Base-by-base conservation (phyloP, 2,329 filamentous ascomycete genomes). In the Alternaria ethzedia region DNA sequence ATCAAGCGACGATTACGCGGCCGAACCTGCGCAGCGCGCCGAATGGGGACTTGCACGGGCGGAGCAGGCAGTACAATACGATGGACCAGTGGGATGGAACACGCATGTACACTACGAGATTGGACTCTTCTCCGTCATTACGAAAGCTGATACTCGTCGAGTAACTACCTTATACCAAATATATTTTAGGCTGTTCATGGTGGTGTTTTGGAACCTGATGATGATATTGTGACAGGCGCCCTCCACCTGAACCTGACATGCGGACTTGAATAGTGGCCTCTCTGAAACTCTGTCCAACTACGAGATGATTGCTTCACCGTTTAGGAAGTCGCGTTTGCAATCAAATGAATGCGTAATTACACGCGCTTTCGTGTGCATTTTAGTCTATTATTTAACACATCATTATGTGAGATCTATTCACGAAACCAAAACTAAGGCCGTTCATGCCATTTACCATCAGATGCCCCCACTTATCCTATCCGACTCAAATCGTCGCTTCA, bases 81-180 rank as follows among this genome's bases (percentile, higher is more conserved):
- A 43, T 26, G 44, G 52, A 3, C 47, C 25, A 26, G 49, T 20
- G 36, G 43, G 25, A 32, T 61, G 45, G 25, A 30, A 50, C 13
- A 32, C 52, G 30, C 23, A 61, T 57, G 58, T 61, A 61, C 45
- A 61, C 36, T 36, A 61, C 54, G 28, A 57, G 44, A 57, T 32
- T 41, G 25, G 52, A 45, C 58, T 57, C 46, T 51, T 30, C 25
- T 57, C 32, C 30, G 47, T 45, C 32, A 57, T 32, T 45, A 43
- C 43, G 52, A 57, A 61, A 57, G 45, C 49, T 54, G 25, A 6
- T 26, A 15, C 20, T 23, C 21, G 6, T 50, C 52, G 45, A 50
- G 32, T 23, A 44, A 36, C 13, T 28, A 13, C 11, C 11, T 41
- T 45, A 21, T 30, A 57, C 25, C 30, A 44, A 20, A 21, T 17